Evolutionary conservation across 176 grass and related monocot species (phyloP).

Genomic region (Tillandsia fasciculata): DNA sequence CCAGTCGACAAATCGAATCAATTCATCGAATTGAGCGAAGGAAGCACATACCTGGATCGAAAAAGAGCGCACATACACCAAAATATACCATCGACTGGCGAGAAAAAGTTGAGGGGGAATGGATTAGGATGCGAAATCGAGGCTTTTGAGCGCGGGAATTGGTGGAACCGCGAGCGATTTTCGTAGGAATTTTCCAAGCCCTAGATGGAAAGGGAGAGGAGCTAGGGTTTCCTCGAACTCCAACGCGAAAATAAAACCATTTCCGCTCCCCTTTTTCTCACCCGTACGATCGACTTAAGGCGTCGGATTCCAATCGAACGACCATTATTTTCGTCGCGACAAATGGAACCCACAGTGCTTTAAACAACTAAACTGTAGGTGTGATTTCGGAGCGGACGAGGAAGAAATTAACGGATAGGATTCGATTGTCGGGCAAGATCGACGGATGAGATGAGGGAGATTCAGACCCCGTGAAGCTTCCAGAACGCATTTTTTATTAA

Average conservation of each 20-base stretch:
- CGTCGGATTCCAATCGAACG: constrained; percentile 1
- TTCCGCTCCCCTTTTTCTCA: background rate
- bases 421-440: background rate
- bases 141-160: background rate
- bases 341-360: background rate
- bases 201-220: background rate
- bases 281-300: background rate
- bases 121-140: background rate
- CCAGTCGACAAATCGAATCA: background rate
- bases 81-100: background rate
- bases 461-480: background rate
- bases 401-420: background rate
- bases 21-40: constrained; percentile 1
- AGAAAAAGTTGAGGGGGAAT: background rate
- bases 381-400: background rate
- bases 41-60: constrained; percentile 2
- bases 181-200: background rate
- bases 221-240: constrained; percentile 1
- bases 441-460: background rate
- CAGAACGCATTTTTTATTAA: too few species aligned
- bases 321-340: background rate
- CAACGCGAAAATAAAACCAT: background rate
- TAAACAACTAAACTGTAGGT: background rate
- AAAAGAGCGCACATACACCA: background rate
- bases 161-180: background rate